These are phyloP conservation scores for Suillus subalutaceus DNA, from an alignment of 768 basidiomycete species.

Conservation along the genomic window DNA sequence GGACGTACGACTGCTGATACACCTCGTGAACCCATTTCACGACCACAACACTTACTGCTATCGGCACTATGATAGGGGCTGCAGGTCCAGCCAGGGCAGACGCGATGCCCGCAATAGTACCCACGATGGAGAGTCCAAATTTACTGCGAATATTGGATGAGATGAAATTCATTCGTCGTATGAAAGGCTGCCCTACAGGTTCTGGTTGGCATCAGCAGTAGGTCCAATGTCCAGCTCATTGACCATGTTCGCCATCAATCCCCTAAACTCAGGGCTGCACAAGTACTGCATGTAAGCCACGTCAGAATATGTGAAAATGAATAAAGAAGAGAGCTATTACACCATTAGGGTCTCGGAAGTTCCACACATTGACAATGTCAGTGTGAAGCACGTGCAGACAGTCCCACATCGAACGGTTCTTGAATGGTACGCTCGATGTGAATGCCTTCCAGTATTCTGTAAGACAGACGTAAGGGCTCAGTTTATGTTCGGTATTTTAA, in stretches of 20 bases:
- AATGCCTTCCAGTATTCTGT: slow-evolving; percentile 24
- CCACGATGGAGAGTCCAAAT: not conserved
- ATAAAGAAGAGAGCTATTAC: not conserved
- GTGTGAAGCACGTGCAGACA: slow-evolving; percentile 22
- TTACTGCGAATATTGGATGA: not conserved
- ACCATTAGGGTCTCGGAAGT: slow-evolving; percentile 16
- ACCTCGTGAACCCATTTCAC: slow-evolving; percentile 4
- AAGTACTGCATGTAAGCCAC: not conserved
- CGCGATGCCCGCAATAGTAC: not conserved
- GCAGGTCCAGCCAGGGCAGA: not conserved
- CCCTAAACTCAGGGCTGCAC: slow-evolving; percentile 2
- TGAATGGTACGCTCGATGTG: slow-evolving; percentile 17
- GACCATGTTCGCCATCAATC: not conserved
- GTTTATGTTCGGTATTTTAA: slow-evolving; percentile 8
- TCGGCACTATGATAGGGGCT: slow-evolving; percentile 1
- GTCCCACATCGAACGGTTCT: not conserved
- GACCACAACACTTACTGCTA: not conserved
- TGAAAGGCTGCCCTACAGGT: not conserved
- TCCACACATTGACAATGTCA: slow-evolving; percentile 25
- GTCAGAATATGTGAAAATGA: not conserved
- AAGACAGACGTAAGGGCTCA: not conserved
- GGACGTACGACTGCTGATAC: slow-evolving; percentile 1
- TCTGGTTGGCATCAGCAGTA: not conserved
- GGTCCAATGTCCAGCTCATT: not conserved
- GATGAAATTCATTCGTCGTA: not conserved